phyloP scores from a whole-genome alignment of 192 early-diverging fungal species.

The Umbelopsis sp. region DNA sequence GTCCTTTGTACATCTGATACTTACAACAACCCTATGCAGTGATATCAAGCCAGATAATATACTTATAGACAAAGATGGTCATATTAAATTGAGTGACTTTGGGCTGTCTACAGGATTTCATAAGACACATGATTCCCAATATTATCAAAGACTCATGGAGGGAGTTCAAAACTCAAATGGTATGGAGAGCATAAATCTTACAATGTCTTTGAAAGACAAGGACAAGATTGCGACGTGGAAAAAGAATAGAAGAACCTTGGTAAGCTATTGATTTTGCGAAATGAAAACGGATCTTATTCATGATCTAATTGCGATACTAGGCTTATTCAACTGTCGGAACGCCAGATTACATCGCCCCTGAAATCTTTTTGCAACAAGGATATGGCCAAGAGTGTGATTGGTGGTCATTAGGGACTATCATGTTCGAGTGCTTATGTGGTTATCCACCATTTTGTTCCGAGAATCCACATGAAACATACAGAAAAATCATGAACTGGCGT shows the following conservation, averaged over 20 bases:
- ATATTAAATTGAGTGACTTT: constrained; percentile 99
- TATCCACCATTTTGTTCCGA: constrained; percentile 99
- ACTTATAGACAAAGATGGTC: constrained; percentile 97
- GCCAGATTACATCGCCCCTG: constrained; percentile 93
- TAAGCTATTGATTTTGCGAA: constrained; percentile 31
- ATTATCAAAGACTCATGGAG: constrained; percentile 85
- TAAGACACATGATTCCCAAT: constrained; percentile 97
- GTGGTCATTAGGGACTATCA: constrained; percentile 99
- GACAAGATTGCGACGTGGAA: constrained; percentile 99
- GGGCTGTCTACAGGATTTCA: constrained; percentile 99
- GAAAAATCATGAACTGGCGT: constrained; percentile 98
- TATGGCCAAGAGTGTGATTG: constrained; percentile 99
- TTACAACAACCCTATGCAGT: constrained; percentile 31
- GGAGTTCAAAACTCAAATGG: constrained; percentile 58
- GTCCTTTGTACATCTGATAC: not conserved
- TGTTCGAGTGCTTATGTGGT: constrained; percentile 98
- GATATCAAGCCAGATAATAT: constrained; percentile 90
- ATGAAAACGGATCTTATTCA: constrained; percentile 28
- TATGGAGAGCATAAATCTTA: constrained; percentile 84
- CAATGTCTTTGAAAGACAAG: constrained; percentile 77
- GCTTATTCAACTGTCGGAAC: constrained; percentile 99
- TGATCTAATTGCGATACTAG: constrained; percentile 30
- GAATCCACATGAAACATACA: constrained; percentile 93
- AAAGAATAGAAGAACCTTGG: constrained; percentile 89
- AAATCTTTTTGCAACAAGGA: constrained; percentile 92